Evolutionary conservation across 257 asterid genomes (phyloP).

Genomic region (Cinchona pubescens): DNA sequence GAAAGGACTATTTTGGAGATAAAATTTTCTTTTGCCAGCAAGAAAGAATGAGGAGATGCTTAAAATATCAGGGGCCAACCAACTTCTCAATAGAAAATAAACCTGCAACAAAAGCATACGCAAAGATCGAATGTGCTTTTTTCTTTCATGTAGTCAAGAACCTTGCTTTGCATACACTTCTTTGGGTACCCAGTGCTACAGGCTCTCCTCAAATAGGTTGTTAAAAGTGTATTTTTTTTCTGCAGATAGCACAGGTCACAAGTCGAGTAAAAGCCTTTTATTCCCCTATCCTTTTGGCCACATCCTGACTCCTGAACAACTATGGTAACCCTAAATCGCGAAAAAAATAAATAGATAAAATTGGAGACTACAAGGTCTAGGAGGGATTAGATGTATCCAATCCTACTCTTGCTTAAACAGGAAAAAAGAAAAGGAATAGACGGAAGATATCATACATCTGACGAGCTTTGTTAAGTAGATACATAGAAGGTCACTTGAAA

Average conservation of each 20-base stretch:
- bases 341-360: not conserved
- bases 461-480: not conserved
- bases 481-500: constrained; percentile 2
- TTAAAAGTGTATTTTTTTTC: no score
- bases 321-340: not conserved
- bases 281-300: not conserved
- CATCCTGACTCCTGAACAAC: not conserved
- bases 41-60: not conserved
- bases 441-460: not conserved
- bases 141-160: no score
- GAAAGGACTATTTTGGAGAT: not conserved
- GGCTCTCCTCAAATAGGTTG: not conserved
- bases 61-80: not conserved
- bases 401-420: not conserved
- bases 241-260: no score
- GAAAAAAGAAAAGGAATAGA: not conserved
- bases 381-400: not conserved
- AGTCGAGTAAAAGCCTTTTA: not conserved
- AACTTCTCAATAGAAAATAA: not conserved
- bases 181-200: not conserved
- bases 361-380: not conserved
- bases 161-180: not conserved
- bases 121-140: not conserved
- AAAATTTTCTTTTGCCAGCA: not conserved
- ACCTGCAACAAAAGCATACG: not conserved